Evolutionary conservation across 2,329 filamentous ascomycete genomes (phyloP).

Genomic region (Myriosclerotinia curreyana): DNA sequence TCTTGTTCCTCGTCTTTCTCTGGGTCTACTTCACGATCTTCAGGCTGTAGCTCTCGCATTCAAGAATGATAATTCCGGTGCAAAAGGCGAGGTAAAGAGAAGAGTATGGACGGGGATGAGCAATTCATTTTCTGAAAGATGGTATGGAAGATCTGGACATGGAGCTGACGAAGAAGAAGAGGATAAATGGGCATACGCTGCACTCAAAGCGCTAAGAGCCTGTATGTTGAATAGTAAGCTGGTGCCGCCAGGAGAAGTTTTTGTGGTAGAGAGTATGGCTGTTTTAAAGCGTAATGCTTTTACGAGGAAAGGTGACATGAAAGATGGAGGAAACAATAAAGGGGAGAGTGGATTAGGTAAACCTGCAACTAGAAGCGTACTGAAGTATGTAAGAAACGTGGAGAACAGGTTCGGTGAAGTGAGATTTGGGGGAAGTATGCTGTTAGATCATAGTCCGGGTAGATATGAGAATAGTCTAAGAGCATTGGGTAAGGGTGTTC

Average conservation of each 20-base stretch:
- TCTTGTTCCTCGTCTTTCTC: slow-evolving; percentile 68
- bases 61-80: slow-evolving; percentile 66
- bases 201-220: slow-evolving; percentile 62
- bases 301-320: slow-evolving; percentile 34
- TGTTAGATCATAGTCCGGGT: slow-evolving; percentile 72
- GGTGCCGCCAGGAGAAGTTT: slow-evolving; percentile 73
- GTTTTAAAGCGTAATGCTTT: slow-evolving; percentile 68
- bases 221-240: slow-evolving; percentile 69
- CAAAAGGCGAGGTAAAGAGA: slow-evolving; percentile 63
- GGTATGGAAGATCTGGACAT: slow-evolving; percentile 51
- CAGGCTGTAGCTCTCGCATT: slow-evolving; percentile 70
- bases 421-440: slow-evolving; percentile 68
- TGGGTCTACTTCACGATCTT: slow-evolving; percentile 72
- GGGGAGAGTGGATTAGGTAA: slow-evolving; percentile 47
- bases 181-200: slow-evolving; percentile 65
- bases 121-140: slow-evolving; percentile 58
- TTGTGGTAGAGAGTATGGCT: slow-evolving; percentile 64
- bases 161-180: slow-evolving; percentile 48
- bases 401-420: slow-evolving; percentile 68
- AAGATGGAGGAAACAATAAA: neutral
- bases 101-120: slow-evolving; percentile 65
- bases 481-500: slow-evolving; percentile 50
- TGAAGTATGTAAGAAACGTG: slow-evolving; percentile 70
- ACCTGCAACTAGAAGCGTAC: slow-evolving; percentile 64
- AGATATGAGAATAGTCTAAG: slow-evolving; percentile 69